Evolutionary conservation across 2,329 filamentous ascomycete genomes (phyloP).

Genomic region (Phyllosticta paracitricarpa): DNA sequence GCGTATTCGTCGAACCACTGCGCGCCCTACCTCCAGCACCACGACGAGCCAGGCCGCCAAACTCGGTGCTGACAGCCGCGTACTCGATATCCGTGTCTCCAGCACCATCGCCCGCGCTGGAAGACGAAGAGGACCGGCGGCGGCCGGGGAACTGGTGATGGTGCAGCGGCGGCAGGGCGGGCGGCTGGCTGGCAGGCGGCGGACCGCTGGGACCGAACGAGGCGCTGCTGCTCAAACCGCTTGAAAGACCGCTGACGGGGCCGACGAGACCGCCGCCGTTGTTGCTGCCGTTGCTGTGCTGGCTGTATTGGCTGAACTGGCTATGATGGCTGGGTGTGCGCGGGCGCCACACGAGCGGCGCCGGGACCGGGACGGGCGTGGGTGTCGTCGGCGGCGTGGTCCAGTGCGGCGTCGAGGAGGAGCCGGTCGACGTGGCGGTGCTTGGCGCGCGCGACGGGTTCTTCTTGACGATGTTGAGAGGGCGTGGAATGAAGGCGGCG

Average conservation of each 20-base stretch:
- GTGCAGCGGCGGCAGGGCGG: background rate
- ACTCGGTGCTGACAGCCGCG: background rate
- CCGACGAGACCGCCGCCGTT: too few species aligned
- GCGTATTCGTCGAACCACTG: too few species aligned
- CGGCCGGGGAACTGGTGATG: background rate
- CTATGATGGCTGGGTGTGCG: too few species aligned
- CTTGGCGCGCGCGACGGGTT: background rate
- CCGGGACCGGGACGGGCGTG: background rate
- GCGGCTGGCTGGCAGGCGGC: background rate
- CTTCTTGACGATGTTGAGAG: background rate
- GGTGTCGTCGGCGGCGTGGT: background rate
- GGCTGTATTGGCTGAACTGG: too few species aligned
- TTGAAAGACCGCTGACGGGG: too few species aligned
- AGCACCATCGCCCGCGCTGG: background rate
- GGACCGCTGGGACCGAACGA: background rate
- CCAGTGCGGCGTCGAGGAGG: background rate
- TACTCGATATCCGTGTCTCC: background rate
- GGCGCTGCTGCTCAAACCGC: too few species aligned
- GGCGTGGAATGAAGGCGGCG: background rate
- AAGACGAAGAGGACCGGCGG: too few species aligned
- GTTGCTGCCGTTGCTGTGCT: too few species aligned
- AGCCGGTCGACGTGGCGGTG: background rate
- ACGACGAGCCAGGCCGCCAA: background rate
- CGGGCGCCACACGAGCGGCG: too few species aligned
- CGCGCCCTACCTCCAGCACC: too few species aligned